Percentiles rank a stretch among this genome's conserved stretches.
Conservation (phyloP, 768 basidiomycete genomes). For the Sarcomyxa edulis region DNA sequence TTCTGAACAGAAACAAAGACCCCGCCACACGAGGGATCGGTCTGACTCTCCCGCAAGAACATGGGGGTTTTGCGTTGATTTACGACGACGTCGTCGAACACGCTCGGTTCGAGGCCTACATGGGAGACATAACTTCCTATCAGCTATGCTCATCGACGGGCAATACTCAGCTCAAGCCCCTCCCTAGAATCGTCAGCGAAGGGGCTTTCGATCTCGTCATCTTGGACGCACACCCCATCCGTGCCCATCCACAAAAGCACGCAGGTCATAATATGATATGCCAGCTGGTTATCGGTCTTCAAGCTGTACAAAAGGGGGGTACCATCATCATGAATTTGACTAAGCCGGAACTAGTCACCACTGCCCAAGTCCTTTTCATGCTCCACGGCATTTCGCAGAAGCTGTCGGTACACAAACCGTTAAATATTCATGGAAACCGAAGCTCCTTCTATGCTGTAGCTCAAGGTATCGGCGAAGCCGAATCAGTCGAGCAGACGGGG, state of each 20-base stretch:
- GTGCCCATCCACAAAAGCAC: slow-evolving; percentile 8
- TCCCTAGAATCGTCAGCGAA: slow-evolving; percentile 8
- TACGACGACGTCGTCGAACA: slow-evolving; percentile 13
- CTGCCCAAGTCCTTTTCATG: slow-evolving; percentile 22
- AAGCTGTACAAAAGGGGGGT: slow-evolving; percentile 15
- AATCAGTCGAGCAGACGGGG: slow-evolving; percentile 1
- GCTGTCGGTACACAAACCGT: slow-evolving; percentile 21
- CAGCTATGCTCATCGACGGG: slow-evolving; percentile 21
- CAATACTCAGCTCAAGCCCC: slow-evolving; percentile 9
- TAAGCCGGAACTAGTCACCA: slow-evolving; percentile 19
- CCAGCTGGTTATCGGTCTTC: slow-evolving; percentile 24
- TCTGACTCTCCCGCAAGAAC: slow-evolving; percentile 16
- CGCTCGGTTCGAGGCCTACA: slow-evolving; percentile 18
- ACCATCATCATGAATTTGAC: slow-evolving; percentile 26
- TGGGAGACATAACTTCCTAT: slow-evolving; percentile 18
- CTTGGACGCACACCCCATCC: slow-evolving; percentile 27
- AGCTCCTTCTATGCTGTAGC: slow-evolving; percentile 26
- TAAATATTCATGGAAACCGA: slow-evolving; percentile 21
- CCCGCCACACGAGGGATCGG: slow-evolving; percentile 19
- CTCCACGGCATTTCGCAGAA: slow-evolving; percentile 19
- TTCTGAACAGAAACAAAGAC: slow-evolving; percentile 17
- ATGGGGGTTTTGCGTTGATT: slow-evolving; percentile 18
- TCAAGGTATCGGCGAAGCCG: slow-evolving; percentile 18
- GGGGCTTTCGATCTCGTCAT: slow-evolving; percentile 21
- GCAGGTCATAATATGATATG: slow-evolving; percentile 21